Conservation (phyloP, 2,329 filamentous ascomycete species). For the Beauveria asiatica region DNA sequence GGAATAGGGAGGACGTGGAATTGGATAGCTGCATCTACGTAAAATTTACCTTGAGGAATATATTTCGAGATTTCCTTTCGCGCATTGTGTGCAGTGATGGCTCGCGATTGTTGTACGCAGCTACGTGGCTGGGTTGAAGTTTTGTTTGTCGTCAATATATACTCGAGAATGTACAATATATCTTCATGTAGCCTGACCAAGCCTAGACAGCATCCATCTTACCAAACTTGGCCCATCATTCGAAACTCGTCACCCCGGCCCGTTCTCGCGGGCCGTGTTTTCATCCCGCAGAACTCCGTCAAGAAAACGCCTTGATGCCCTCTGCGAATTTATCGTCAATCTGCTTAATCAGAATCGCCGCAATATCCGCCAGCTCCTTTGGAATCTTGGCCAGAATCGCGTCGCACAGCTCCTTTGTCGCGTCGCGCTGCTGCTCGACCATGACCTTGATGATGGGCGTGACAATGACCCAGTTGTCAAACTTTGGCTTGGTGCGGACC, state of each 20-base stretch:
- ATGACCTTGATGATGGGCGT: constrained; percentile 34
- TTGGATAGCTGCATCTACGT: background rate
- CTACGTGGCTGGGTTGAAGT: background rate
- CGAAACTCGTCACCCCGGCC: background rate
- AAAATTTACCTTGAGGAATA: background rate
- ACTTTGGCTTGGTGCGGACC: constrained; percentile 32
- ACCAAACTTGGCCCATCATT: background rate
- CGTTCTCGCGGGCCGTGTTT: no score
- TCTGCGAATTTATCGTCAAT: constrained; percentile 31
- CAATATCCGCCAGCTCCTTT: constrained; percentile 21
- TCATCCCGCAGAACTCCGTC: background rate
- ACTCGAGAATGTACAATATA: background rate
- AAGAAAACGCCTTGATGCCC: constrained; percentile 26
- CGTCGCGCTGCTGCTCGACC: constrained; percentile 31
- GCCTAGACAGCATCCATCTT: background rate
- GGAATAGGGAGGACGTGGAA: constrained; percentile 15
- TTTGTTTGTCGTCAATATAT: constrained; percentile 1
- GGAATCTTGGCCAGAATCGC: constrained; percentile 34
- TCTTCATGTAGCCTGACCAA: background rate
- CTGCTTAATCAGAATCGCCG: constrained; percentile 26
- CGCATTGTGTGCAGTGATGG: no score
- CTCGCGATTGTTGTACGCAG: no score
- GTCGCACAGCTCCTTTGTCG: constrained; percentile 29
- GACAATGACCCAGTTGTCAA: constrained; percentile 30
- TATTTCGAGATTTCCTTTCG: no score